Base-by-base conservation (phyloP, 2,329 filamentous ascomycete genomes). In the Phialocephala subalpina region DNA sequence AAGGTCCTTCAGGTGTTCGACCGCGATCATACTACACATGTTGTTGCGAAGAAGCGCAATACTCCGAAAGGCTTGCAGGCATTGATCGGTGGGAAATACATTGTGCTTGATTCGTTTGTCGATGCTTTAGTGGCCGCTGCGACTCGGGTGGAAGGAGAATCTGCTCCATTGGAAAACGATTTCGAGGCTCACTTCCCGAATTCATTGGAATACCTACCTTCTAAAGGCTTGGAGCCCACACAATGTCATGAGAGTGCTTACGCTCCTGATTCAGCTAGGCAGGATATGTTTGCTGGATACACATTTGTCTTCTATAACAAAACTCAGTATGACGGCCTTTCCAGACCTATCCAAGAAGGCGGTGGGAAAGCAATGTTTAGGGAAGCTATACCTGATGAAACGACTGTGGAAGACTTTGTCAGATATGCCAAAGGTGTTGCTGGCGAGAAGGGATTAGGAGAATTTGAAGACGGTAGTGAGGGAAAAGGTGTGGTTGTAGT, bases 41-140 rank as follows among this genome's bases (percentile, higher is more conserved):
- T 97, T 12, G 89, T 98, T 38, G 90, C 93, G 8, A 92, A 89
- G 77, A 97, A 97, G 79, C 87, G 96, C 57, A 99, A 98, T 77
- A 95, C 93, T 0, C 87, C 94, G 0, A 94, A 93, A 70, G 93
- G 92, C 0, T 83, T 99, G 2, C 93, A 97, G 75, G 95, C 93
- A 1, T 82, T 99, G 11, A 90, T 97, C 42, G 92, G 94, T 73
- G 93, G 87, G 16, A 91, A 86, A 77, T 87, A 89, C 71, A 90
- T 98, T 49, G 93, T 98, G 12, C 63, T 75, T 63, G 84, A 86
- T 40, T 82, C 86, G 0, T 98, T 92, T 71, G 82, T 97, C 16
- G 88, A 94, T 68, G 90, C 91, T 0, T 80, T 98, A 0, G 82
- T 89, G 0, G 81, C 82, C 14, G 80, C 84, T 3, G 82, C 85